A percentile compares a stretch with the other conserved stretches of the same genome.
These are phyloP conservation scores for Fusarium pseudograminearum DNA, from an alignment of 2,329 filamentous ascomycete species.

Conservation along the genomic window DNA sequence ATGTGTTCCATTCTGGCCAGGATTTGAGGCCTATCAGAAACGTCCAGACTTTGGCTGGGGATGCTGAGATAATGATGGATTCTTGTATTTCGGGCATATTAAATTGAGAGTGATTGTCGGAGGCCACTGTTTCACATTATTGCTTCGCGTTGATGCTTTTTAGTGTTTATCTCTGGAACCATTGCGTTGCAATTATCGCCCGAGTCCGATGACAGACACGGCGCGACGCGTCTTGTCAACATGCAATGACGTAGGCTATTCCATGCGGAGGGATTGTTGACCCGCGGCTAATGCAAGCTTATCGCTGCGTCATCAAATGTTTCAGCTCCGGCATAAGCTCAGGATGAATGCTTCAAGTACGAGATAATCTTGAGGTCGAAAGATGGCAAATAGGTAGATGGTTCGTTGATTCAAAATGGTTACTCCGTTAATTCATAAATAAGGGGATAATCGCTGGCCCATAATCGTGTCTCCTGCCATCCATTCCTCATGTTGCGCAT, in stretches of 20 bases:
- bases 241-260: constrained; percentile 3
- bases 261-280: not conserved
- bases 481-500: too few species aligned
- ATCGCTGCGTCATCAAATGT: not conserved
- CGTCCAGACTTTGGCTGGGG: not conserved
- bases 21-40: not conserved
- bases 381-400: not conserved
- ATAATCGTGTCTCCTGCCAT: fast-evolving
- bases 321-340: not conserved
- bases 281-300: not conserved
- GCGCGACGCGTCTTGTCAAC: not conserved
- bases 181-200: not conserved
- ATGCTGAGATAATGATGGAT: constrained; percentile 3
- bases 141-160: not conserved
- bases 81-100: constrained; percentile 9
- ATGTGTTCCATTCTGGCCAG: constrained; percentile 21
- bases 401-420: not conserved
- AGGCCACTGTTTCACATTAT: fast-evolving
- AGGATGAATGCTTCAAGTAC: not conserved
- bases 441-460: not conserved
- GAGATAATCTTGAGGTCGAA: not conserved
- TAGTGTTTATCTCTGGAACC: not conserved
- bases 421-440: not conserved
- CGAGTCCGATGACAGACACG: not conserved
- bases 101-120: too few species aligned